Evolutionary conservation across 129 eudicot species (phyloP).

Genomic region (Helichrysum umbraculigerum): DNA sequence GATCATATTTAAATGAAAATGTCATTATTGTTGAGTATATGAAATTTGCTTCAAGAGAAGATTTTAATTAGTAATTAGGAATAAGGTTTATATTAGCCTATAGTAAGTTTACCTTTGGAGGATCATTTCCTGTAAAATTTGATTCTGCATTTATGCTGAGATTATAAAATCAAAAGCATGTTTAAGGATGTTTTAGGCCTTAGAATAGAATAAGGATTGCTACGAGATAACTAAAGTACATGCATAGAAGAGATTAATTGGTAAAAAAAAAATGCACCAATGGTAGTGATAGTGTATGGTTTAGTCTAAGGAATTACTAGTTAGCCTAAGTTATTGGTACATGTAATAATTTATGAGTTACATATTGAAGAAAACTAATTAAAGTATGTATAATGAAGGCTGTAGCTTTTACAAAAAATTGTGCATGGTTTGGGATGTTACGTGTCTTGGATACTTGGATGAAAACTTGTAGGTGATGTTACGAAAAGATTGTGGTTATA

Average conservation of each 20-base stretch:
- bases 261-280: too few species aligned
- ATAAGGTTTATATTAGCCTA: constrained; percentile 14
- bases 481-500: constrained; percentile 22
- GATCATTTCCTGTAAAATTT: background rate
- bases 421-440: constrained; percentile 21
- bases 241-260: background rate
- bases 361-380: too few species aligned
- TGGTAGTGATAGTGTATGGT: constrained; percentile 5
- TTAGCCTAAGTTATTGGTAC: too few species aligned
- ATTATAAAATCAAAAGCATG: constrained; percentile 12
- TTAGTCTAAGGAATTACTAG: background rate
- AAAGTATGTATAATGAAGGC: background rate
- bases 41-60: background rate
- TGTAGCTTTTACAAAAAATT: constrained; percentile 14
- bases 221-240: constrained; percentile 9
- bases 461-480: constrained; percentile 20
- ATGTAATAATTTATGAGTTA: too few species aligned
- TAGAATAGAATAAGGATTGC: constrained; percentile 19
- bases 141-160: constrained; percentile 4
- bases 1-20: background rate
- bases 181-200: constrained; percentile 20
- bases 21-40: background rate
- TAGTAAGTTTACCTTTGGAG: constrained; percentile 3
- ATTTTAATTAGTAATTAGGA: constrained; percentile 6
- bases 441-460: constrained; percentile 9